phyloP scores from a whole-genome alignment of 805 yeast genomes.

The Metschnikowia santaceciliae region DNA sequence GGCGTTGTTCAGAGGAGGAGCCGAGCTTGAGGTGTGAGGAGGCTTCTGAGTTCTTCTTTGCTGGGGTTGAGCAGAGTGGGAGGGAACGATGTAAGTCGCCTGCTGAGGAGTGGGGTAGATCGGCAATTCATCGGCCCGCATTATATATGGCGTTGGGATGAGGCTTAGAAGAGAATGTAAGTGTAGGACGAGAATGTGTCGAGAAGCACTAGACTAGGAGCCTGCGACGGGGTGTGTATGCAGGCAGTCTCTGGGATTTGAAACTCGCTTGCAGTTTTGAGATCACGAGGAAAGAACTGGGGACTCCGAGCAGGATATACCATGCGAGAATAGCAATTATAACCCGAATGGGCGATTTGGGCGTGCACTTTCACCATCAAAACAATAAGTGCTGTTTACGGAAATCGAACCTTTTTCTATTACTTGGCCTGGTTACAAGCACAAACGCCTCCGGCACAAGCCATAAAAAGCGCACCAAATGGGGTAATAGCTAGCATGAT shows the following conservation, averaged over 20 bases:
- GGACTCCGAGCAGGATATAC: neutral
- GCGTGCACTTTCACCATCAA: neutral
- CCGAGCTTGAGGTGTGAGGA: conserved; percentile 8
- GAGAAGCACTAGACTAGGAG: neutral
- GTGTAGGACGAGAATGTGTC: conserved; percentile 1
- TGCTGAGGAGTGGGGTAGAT: conserved; percentile 45
- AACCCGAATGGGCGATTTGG: neutral
- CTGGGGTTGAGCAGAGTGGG: conserved; percentile 6
- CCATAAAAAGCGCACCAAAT: neutral
- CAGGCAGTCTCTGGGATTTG: neutral
- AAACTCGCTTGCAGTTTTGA: neutral
- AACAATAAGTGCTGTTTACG: neutral
- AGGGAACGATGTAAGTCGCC: conserved; percentile 24
- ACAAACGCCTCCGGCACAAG: neutral
- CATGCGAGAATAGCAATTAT: neutral
- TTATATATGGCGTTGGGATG: conserved; percentile 1
- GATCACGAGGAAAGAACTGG: neutral
- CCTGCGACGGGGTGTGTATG: neutral
- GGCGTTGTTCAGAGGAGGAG: conserved; percentile 5
- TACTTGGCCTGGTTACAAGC: neutral
- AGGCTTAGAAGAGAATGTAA: neutral
- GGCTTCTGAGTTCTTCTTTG: conserved; percentile 4
- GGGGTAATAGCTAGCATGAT: neutral
- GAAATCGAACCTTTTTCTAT: neutral
- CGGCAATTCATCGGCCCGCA: conserved; percentile 36